These are phyloP conservation scores for Proliferodiscus dingleyae DNA, from an alignment of 2,329 filamentous ascomycete genomes.

Conservation along the genomic window DNA sequence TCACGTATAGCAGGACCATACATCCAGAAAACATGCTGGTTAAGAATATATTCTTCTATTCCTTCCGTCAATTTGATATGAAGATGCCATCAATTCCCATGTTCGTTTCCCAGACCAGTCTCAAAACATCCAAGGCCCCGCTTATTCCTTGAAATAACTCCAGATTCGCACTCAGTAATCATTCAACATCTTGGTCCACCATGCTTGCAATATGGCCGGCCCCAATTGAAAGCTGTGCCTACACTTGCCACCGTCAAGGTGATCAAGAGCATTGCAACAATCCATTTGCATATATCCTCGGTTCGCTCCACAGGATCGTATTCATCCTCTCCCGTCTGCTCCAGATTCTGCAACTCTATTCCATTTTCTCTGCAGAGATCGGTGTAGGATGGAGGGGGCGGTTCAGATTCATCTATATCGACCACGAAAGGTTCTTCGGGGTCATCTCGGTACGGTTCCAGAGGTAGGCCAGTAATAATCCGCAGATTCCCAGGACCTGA, in stretches of 20 bases:
- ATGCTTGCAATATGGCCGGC: constrained; percentile 8
- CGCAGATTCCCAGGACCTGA: not conserved
- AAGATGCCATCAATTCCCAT: too few relatives aligned
- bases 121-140: not conserved
- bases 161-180: not conserved
- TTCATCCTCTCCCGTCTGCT: constrained; percentile 18
- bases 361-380: constrained; percentile 19
- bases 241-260: constrained; percentile 23
- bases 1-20: too few relatives aligned
- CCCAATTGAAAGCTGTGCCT: constrained; percentile 28
- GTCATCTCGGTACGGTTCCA: constrained; percentile 26
- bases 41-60: too few relatives aligned
- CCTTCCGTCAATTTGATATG: too few relatives aligned
- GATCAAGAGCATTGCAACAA: constrained; percentile 29
- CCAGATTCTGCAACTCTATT: constrained; percentile 18
- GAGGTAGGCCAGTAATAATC: constrained; percentile 1
- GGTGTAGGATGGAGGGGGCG: constrained; percentile 26
- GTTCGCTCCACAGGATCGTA: constrained; percentile 18
- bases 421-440: constrained; percentile 27
- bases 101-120: too few relatives aligned
- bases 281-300: constrained; percentile 28
- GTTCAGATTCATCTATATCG: constrained; percentile 17
- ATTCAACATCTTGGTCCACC: not conserved
- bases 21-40: too few relatives aligned
- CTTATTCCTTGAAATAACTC: not conserved